Conservation (phyloP, 1,139 yeast genomes). For the Debaryomyces psychrophilus region DNA sequence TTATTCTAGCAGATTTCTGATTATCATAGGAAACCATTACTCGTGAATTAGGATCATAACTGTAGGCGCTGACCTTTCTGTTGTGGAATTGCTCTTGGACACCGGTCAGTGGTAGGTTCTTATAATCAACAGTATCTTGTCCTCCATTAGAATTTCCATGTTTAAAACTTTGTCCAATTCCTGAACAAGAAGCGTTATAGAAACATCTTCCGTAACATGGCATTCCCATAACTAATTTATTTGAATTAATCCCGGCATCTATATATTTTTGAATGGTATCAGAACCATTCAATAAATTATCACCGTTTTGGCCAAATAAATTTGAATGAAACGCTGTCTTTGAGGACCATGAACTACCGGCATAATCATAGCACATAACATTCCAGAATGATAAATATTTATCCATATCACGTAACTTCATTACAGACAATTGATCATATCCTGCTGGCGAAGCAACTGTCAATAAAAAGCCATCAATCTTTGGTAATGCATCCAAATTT, state of each 20-base stretch:
- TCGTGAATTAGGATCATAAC: conserved; percentile 43
- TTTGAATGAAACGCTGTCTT: conserved; percentile 71
- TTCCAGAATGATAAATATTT: conserved; percentile 70
- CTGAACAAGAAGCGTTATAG: conserved; percentile 34
- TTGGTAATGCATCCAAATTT: conserved; percentile 34
- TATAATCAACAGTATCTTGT: conserved; percentile 58
- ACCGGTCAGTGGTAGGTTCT: conserved; percentile 41
- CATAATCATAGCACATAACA: conserved; percentile 87
- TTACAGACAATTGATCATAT: conserved; percentile 40
- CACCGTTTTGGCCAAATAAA: conserved; percentile 49
- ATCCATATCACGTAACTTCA: conserved; percentile 58
- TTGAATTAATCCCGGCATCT: conserved; percentile 43
- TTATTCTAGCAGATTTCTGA: conserved; percentile 50
- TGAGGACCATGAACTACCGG: conserved; percentile 72
- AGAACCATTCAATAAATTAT: conserved; percentile 51
- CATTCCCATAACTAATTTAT: conserved; percentile 78
- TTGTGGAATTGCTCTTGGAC: conserved; percentile 53
- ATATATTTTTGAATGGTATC: conserved; percentile 51
- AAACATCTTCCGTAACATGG: conserved; percentile 86
- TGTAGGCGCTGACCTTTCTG: conserved; percentile 58
- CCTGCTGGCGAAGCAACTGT: conserved; percentile 82
- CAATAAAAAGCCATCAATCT: conserved; percentile 37
- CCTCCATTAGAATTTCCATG: conserved; percentile 45
- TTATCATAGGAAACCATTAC: conserved; percentile 71
- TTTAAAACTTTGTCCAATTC: conserved; percentile 46